phyloP scores from a whole-genome alignment of 352 stramenopile species.

The Phytopythium montanum region DNA sequence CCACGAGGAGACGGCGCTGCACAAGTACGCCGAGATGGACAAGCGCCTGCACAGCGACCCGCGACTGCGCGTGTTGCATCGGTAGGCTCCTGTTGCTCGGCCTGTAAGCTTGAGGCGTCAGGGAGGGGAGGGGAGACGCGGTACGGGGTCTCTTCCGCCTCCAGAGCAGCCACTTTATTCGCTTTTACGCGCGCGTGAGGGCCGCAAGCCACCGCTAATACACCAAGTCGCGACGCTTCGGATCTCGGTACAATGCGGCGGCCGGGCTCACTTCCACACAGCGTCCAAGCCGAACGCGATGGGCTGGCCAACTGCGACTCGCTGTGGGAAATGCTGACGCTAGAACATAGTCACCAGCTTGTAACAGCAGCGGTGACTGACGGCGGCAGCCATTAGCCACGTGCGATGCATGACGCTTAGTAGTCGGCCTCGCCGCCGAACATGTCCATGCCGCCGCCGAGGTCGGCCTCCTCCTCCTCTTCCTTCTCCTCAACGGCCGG shows the following conservation, averaged over 20 bases:
- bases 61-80: slow-evolving; percentile 70
- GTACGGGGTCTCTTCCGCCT: slow-evolving; percentile 3
- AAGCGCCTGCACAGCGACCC: slow-evolving; percentile 87
- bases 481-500: slow-evolving; percentile 65
- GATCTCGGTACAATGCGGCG: background rate
- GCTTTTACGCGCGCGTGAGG: slow-evolving; percentile 4
- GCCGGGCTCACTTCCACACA: background rate
- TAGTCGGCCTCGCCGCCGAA: slow-evolving; percentile 86
- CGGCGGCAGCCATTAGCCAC: slow-evolving; percentile 5
- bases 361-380: background rate
- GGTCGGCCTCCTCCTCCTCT: slow-evolving; percentile 86
- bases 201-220: background rate
- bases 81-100: slow-evolving; percentile 34
- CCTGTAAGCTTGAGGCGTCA: background rate
- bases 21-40: slow-evolving; percentile 94
- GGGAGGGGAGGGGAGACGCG: background rate
- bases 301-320: background rate
- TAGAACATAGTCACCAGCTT: background rate
- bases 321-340: background rate
- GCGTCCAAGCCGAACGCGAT: background rate
- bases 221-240: background rate
- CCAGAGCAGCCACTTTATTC: slow-evolving; percentile 59
- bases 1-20: slow-evolving; percentile 91
- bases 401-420: slow-evolving; percentile 33
- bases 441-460: slow-evolving; percentile 84